Percentiles rank a stretch among this genome's conserved stretches.
Evolutionary conservation across 371 early-diverging fungal genomes (phyloP).

Genomic region (Mortierella sp.): DNA sequence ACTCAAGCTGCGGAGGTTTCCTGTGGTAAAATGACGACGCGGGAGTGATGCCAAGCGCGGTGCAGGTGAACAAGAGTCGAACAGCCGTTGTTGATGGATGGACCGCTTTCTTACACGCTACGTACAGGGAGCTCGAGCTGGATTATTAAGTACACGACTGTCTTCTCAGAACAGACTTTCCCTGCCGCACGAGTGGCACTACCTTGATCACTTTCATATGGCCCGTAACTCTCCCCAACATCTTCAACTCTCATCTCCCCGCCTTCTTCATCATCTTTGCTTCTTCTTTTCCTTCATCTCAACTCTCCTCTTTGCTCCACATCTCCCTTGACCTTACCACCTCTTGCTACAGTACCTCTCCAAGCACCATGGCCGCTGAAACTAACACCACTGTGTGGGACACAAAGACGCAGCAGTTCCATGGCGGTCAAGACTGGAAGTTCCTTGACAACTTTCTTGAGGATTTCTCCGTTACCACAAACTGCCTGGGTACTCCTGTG

Average conservation of each 20-base stretch:
- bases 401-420: slow-evolving; percentile 84
- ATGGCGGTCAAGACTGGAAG: slow-evolving; percentile 90
- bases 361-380: slow-evolving; percentile 14
- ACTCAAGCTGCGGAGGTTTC: too few species aligned
- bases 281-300: background rate
- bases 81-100: too few species aligned
- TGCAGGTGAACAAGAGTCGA: too few species aligned
- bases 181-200: background rate
- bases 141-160: too few species aligned
- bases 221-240: background rate
- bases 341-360: background rate
- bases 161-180: background rate
- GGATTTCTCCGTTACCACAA: slow-evolving; percentile 90
- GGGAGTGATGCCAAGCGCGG: too few species aligned
- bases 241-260: too few species aligned
- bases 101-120: too few species aligned
- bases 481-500: slow-evolving; percentile 82
- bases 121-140: too few species aligned
- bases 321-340: background rate
- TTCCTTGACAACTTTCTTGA: slow-evolving; percentile 85
- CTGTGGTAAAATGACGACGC: too few species aligned
- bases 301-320: background rate
- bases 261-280: background rate
- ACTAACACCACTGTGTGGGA: slow-evolving; percentile 69
- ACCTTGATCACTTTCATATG: background rate